These are phyloP conservation scores for Fonsecaea nubica DNA, from an alignment of 2,329 filamentous ascomycete species.

Conservation along the genomic window DNA sequence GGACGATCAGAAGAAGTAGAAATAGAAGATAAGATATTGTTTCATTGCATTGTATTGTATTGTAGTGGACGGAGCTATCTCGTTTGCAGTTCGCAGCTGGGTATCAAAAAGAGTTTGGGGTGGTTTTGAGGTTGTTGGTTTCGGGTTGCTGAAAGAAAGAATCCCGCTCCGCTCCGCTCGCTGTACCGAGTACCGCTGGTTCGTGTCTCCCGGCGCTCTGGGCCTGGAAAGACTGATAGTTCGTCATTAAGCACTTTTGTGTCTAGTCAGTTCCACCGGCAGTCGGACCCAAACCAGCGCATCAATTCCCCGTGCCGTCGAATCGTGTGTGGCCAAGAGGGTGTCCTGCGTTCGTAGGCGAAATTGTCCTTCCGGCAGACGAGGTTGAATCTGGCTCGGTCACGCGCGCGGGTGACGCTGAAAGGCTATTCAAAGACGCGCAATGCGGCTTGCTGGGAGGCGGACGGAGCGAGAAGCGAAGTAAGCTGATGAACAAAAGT, in stretches of 20 bases:
- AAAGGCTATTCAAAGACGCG: background rate
- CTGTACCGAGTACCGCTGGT: background rate
- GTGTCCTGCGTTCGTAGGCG: background rate
- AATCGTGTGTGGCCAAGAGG: background rate
- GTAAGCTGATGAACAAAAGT: background rate
- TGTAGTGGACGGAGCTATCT: background rate
- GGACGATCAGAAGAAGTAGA: no score
- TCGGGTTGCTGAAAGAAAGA: no score
- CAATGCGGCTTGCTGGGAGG: background rate
- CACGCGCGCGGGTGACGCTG: background rate
- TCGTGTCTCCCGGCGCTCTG: background rate
- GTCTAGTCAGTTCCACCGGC: background rate
- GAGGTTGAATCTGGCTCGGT: background rate
- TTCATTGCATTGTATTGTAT: background rate
- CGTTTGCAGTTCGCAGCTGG: no score
- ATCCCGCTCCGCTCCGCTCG: no score
- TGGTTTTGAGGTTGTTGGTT: no score
- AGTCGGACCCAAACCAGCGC: background rate
- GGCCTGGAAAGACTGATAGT: background rate
- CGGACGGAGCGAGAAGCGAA: background rate
- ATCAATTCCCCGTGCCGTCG: no score
- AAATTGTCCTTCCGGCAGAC: background rate
- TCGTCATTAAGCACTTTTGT: background rate
- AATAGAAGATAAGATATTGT: background rate
- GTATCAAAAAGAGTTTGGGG: no score